phyloP scores from a whole-genome alignment of 2,329 filamentous ascomycete species.

The Diaporthe ilicicola region DNA sequence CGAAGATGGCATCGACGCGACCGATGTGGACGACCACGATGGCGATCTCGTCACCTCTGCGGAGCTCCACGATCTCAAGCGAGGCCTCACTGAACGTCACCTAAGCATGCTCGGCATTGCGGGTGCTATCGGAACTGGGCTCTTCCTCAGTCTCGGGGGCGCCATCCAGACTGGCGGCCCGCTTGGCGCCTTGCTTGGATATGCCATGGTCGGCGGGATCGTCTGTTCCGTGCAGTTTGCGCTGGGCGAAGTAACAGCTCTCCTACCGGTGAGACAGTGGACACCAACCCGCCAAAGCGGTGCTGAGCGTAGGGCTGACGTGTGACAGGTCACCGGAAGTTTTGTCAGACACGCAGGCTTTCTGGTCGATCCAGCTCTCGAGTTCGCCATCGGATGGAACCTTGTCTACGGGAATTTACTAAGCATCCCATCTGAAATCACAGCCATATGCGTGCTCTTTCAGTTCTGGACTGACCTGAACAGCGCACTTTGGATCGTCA shows the following conservation, averaged over 20 bases:
- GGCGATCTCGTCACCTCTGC: constrained; percentile 55
- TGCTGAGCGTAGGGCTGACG: background rate
- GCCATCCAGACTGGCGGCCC: constrained; percentile 61
- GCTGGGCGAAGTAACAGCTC: constrained; percentile 66
- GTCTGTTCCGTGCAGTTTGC: constrained; percentile 67
- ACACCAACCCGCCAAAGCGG: too few species aligned
- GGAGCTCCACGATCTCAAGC: constrained; percentile 59
- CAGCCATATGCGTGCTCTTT: constrained; percentile 69
- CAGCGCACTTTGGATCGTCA: constrained; percentile 59
- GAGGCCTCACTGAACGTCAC: constrained; percentile 62
- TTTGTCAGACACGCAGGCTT: constrained; percentile 69
- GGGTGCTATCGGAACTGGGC: constrained; percentile 67
- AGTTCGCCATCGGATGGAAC: constrained; percentile 63
- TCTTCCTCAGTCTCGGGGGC: constrained; percentile 66
- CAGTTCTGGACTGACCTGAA: constrained; percentile 70
- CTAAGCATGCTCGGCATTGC: constrained; percentile 70
- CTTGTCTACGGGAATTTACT: constrained; percentile 63
- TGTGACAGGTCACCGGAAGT: constrained; percentile 58
- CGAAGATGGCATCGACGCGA: background rate
- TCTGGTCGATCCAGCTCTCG: constrained; percentile 68
- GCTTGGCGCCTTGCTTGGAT: constrained; percentile 58
- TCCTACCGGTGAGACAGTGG: constrained; percentile 56
- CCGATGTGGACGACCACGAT: constrained; percentile 38
- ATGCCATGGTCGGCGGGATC: constrained; percentile 64
- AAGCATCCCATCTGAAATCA: constrained; percentile 67